These are phyloP conservation scores for Trametes cingulata DNA, from an alignment of 768 basidiomycete genomes.

Conservation along the genomic window DNA sequence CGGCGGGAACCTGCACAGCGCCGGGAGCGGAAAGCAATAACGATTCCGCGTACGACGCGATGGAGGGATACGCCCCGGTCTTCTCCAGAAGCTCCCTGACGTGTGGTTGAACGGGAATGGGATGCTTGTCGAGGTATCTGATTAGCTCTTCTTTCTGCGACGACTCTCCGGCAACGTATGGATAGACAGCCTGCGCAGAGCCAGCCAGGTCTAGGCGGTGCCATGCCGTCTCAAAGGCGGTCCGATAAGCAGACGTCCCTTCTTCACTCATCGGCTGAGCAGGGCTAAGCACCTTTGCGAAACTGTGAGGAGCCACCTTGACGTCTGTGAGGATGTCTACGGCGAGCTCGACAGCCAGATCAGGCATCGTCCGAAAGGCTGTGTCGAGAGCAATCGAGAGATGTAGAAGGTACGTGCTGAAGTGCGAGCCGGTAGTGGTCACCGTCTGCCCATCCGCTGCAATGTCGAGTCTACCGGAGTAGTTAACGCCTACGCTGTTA, in stretches of 20 bases:
- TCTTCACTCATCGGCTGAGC: not conserved
- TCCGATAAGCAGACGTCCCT: not conserved
- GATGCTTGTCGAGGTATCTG: not conserved
- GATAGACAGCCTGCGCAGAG: not conserved
- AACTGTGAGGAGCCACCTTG: not conserved
- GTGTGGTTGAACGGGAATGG: not conserved
- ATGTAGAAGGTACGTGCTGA: not conserved
- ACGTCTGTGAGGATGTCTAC: conserved; percentile 3
- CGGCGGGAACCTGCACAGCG: not conserved
- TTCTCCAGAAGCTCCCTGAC: not conserved
- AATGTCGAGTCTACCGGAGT: not conserved
- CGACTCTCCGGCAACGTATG: not conserved
- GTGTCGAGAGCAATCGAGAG: not conserved
- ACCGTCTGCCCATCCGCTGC: not conserved
- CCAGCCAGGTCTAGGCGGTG: not conserved
- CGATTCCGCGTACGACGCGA: not conserved
- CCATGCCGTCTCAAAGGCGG: conserved; percentile 10
- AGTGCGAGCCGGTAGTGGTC: not conserved
- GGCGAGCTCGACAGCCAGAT: conserved; percentile 10
- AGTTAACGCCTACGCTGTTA: conserved; percentile 1
- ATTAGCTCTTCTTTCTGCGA: not conserved
- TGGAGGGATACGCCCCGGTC: conserved; percentile 1
- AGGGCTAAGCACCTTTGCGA: not conserved
- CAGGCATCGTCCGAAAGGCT: conserved; percentile 2
- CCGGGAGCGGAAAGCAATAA: conserved; percentile 2